Conservation (phyloP, 176 grass and related monocot species). For the sorghum (Sorghum bicolor) region Sorghum_bicolor_NCBIv3 NC_012873.2:1518001-1518500, state of each 20-base stretch:
- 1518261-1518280: constrained; percentile 11
- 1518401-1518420: constrained; percentile 62
- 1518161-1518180: not conserved
- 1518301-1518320: not conserved
- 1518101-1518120: not conserved
- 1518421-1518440: constrained; percentile 18
- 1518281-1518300: constrained; percentile 19
- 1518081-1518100: not conserved
- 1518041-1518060: not conserved
- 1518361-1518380: constrained; percentile 86
- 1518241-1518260: constrained; percentile 6
- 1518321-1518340: constrained; percentile 52
- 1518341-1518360: constrained; percentile 86
- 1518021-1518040: not conserved
- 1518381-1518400: constrained; percentile 89
- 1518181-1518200: constrained; percentile 1
- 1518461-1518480: not conserved
- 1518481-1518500: constrained; percentile 9
- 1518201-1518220: not conserved
- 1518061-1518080: not conserved
- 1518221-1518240: not conserved
- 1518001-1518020: constrained; percentile 1
- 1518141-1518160: not conserved
- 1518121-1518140: not conserved
- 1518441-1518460: not conserved